phyloP scores from a whole-genome alignment of 257 asterid genomes.

The Solanum sejunctum region DNA sequence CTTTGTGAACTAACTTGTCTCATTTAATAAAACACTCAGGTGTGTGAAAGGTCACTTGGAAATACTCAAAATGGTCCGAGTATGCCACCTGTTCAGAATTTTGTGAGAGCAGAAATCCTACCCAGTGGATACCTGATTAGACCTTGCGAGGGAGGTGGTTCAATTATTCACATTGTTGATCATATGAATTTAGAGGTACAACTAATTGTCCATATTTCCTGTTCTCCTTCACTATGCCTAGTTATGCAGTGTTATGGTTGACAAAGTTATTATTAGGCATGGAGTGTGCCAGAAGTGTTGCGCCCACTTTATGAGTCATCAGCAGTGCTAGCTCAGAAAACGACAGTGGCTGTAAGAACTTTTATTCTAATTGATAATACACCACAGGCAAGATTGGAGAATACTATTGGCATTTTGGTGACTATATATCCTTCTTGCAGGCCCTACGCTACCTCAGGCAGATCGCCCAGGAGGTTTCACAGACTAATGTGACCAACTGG shows the following conservation, averaged over 20 bases:
- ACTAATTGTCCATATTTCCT: not conserved
- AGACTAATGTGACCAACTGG: constrained; percentile 61
- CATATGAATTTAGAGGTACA: constrained; percentile 76
- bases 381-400: not conserved
- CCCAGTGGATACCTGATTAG: constrained; percentile 86
- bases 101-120: constrained; percentile 78
- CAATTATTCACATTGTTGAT: constrained; percentile 82
- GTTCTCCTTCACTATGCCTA: not conserved
- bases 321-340: constrained; percentile 64
- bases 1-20: not conserved
- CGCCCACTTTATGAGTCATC: constrained; percentile 87
- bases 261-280: constrained; percentile 23
- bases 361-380: not conserved
- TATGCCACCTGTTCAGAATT: constrained; percentile 78
- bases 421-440: constrained; percentile 16
- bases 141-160: constrained; percentile 92
- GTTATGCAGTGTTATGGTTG: not conserved
- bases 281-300: constrained; percentile 85
- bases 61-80: constrained; percentile 80
- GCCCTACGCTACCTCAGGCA: constrained; percentile 85
- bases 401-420: not conserved
- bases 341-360: constrained; percentile 62
- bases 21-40: constrained; percentile 22
- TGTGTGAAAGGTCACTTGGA: constrained; percentile 78
- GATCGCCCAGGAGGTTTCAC: constrained; percentile 70